phyloP scores from a whole-genome alignment of 2,329 filamentous ascomycete species.

The Scedosporium aurantiacum region DNA sequence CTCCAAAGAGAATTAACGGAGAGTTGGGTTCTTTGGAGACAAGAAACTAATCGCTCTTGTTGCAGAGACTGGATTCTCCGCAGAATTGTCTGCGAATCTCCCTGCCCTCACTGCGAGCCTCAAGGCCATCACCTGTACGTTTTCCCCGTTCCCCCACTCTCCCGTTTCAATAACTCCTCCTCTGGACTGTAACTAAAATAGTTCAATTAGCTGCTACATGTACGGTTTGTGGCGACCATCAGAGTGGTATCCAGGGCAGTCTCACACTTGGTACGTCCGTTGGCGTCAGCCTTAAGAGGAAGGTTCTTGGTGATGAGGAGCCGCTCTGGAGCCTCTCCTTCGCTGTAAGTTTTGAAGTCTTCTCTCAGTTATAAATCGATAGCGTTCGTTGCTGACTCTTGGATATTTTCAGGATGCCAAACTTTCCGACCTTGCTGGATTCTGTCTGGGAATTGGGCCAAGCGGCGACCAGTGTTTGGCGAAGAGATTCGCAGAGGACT shows the following conservation, averaged over 20 bases:
- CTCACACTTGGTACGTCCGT: background rate
- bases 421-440: background rate
- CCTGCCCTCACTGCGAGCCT: background rate
- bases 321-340: background rate
- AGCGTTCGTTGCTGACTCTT: background rate
- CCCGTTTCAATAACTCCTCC: too few species aligned
- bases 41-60: background rate
- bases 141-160: too few species aligned
- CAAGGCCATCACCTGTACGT: background rate
- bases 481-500: background rate
- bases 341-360: background rate
- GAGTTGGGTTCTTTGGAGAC: background rate
- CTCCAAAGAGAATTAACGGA: background rate
- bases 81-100: background rate
- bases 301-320: background rate
- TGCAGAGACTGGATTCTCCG: background rate
- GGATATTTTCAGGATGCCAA: background rate
- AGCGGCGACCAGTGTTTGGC: background rate
- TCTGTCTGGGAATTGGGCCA: background rate
- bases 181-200: too few species aligned
- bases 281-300: background rate
- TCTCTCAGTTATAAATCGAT: background rate
- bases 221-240: background rate
- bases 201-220: background rate
- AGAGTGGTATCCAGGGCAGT: background rate